Base-by-base conservation (phyloP, 2,329 filamentous ascomycete species). In the Phaeosphaeria sp. region DNA sequence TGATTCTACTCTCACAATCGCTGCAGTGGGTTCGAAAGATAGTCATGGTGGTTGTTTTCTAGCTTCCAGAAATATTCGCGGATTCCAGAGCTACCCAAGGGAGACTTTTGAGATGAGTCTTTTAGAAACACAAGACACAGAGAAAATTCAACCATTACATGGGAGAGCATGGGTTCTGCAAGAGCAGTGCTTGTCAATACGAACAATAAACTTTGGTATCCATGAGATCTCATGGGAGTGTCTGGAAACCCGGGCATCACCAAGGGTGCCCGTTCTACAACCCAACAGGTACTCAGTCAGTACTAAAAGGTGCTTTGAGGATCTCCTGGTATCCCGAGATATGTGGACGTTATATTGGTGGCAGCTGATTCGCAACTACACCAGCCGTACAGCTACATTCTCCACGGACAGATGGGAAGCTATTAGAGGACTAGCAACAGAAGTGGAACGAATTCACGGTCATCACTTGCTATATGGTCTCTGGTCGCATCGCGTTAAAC, bases 341-440 rank as follows among this genome's bases (percentile, higher is more conserved):
- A 27, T 15, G 6, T 47, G 20, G 44, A 23, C 27, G 15, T 2
- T 23, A 7, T 21, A 47, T n/a, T 58, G 55, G 55, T 58, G 51
- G 55, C 25, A 43, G 15, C 23, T 58, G 5, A 17, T 58, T 17
- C 7, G 7, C 2, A 36, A 39, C 6, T 54, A 58, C 46, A 49
- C 43, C 17, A 21, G 18, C 21, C 54, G 55, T 21, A 23, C 47
- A 13, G 7, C 54, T 22, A 58, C 55, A 15, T 54, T 43, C 30
- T 13, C 27, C 2, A 54, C 33, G 2, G 55, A 58, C 55, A 58
- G 47, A 21, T 58, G 55, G 55, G 30, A 51, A 13, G 55, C 55
- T 9, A 50, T 58, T 17, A 20, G 30, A 30, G 55, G 55, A 20
- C 46, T 58, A 17, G 52, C 46, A 25, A 33, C 41, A 15, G 25